Evolutionary conservation across 2,329 filamentous ascomycete genomes (phyloP), one percentile per base, ranked within the genome.

Genomic region (Gremmenia infestans): DNA sequence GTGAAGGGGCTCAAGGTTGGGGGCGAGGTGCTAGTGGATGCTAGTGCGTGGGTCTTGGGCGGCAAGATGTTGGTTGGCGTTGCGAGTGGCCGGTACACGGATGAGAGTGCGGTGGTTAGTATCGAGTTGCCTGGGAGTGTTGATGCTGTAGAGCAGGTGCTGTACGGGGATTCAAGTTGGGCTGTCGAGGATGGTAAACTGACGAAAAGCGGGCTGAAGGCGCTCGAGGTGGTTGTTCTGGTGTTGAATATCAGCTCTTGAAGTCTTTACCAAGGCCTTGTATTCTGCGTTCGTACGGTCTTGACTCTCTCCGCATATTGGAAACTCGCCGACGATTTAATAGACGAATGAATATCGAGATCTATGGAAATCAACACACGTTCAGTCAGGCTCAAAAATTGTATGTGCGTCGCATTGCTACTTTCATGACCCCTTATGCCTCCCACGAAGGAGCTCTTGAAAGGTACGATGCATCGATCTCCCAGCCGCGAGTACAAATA

Each of bases 31-130:
- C 17, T 53, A 8, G 28, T 62, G 3, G 75, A 79, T 70, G 74
- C 68, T 22, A 69, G 71, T 46, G 70, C 68, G 1, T 79, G 76
- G 76, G 65, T 68, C 8, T 52, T 67, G 4, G 71, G 63, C 4
- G 54, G 61, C 0, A 65, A 65, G 57, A 68, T 74, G 60, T 62
- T 78, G 50, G 60, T 77, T 43, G 71, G 71, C 35, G 58, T 77
- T 32, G 68, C 74, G 15, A 72, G 72, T 62, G 54, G 69, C n/a
- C 63, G 70, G 37, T 72, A 73, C 53, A 19, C 43, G 4, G 53
- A 61, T 52, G 57, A 36, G 2, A 42, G 17, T 3, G 25, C 37
- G 1, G 23, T 23, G 8, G 48, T 67, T 0, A 61, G 39, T 5
- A 62, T 69, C 8, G 56, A 23, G 12, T 40, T 69, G 12, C 67